Evolutionary conservation across 164 flowering plant genomes (phyloP).

Genomic region (Nymphaea colorata): DNA sequence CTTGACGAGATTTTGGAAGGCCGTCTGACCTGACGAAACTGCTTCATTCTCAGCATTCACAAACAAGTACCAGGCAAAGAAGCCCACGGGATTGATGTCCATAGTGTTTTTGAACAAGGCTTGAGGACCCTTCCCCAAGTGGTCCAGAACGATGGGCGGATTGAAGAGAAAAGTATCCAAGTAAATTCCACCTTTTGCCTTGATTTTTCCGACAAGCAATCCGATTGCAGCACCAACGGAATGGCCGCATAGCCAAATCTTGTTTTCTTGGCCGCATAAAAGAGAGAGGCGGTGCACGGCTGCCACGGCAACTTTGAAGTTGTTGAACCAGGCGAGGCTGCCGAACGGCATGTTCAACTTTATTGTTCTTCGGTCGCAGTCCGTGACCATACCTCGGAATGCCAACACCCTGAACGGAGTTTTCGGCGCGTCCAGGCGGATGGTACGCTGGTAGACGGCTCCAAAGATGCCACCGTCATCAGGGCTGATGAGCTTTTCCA

Average conservation of each 20-base stretch:
- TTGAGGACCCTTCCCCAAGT: too few species aligned
- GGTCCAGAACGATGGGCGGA: slow-evolving; percentile 68
- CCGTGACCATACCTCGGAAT: slow-evolving; percentile 69
- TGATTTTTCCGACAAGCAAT: slow-evolving; percentile 67
- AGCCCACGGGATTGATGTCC: too few species aligned
- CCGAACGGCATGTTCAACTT: slow-evolving; percentile 45
- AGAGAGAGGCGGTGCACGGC: slow-evolving; percentile 51
- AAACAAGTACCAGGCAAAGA: too few species aligned
- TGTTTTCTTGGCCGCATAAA: slow-evolving; percentile 15
- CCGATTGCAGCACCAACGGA: slow-evolving; percentile 85
- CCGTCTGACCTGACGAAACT: too few species aligned
- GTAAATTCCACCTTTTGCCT: slow-evolving; percentile 51
- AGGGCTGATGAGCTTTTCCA: slow-evolving; percentile 41
- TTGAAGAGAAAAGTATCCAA: slow-evolving; percentile 70
- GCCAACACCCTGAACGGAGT: slow-evolving; percentile 56
- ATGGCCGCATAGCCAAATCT: slow-evolving; percentile 80
- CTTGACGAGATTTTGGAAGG: too few species aligned
- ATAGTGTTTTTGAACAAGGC: too few species aligned
- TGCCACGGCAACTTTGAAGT: slow-evolving; percentile 57
- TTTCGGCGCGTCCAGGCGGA: slow-evolving; percentile 6
- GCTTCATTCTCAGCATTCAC: too few species aligned
- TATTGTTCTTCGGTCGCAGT: slow-evolving; percentile 45
- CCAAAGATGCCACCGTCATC: slow-evolving; percentile 68
- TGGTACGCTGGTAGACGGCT: slow-evolving; percentile 37
- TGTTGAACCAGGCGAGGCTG: slow-evolving; percentile 54